phyloP scores from a whole-genome alignment of 495 filamentous ascomycete genomes.

The Penicillium cataractarum region DNA sequence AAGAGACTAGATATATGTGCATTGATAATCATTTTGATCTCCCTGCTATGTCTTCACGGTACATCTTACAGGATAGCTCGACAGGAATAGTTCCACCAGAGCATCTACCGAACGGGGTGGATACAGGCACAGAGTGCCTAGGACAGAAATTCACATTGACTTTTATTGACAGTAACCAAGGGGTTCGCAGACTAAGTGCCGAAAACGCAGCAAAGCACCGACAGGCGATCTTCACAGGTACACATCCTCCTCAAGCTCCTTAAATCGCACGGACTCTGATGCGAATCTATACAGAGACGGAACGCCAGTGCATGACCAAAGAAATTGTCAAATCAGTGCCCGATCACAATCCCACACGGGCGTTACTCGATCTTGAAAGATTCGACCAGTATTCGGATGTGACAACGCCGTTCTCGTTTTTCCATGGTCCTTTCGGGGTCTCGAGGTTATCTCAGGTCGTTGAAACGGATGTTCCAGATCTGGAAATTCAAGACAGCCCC shows the following conservation, averaged over 20 bases:
- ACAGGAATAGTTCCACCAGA: background rate
- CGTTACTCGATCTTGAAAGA: constrained; percentile 19
- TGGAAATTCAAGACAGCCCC: background rate
- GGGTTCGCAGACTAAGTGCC: constrained; percentile 21
- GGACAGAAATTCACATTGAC: constrained; percentile 9
- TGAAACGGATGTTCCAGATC: background rate
- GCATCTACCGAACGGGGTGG: too few relatives aligned
- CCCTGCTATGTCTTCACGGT: background rate
- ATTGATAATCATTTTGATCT: background rate
- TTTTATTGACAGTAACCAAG: constrained; percentile 41
- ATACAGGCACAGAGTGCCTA: background rate
- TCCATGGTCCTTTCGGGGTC: constrained; percentile 27
- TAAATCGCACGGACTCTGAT: background rate
- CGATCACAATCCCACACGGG: constrained; percentile 10
- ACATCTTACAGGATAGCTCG: background rate
- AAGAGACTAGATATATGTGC: too few relatives aligned
- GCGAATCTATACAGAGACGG: constrained; percentile 13
- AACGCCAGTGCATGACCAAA: constrained; percentile 23
- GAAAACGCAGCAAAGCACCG: constrained; percentile 25
- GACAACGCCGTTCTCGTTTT: constrained; percentile 4
- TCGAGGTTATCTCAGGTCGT: constrained; percentile 1
- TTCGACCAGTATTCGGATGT: background rate
- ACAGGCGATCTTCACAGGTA: constrained; percentile 25
- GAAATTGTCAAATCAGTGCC: constrained; percentile 8
- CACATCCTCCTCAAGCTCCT: background rate